phyloP scores from a whole-genome alignment of 352 stramenopile species.

The Pythium phragmiticola region DNA sequence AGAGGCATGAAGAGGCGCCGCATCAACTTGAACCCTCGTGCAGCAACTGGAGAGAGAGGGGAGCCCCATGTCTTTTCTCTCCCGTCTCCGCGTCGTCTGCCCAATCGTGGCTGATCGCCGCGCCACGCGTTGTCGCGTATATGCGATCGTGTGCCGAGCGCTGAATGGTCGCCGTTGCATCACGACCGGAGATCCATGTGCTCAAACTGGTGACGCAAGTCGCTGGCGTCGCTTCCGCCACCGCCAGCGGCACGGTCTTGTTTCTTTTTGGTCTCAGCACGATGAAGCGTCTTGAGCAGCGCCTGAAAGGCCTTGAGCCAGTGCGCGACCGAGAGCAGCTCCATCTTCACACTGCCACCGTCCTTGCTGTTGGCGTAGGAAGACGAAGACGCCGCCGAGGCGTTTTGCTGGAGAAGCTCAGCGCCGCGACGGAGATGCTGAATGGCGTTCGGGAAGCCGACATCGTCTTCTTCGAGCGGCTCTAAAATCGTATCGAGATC shows the following conservation, averaged over 20 bases:
- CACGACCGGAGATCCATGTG: slow-evolving; percentile 23
- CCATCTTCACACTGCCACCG: slow-evolving; percentile 39
- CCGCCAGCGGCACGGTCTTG: slow-evolving; percentile 4
- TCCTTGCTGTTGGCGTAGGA: slow-evolving; percentile 23
- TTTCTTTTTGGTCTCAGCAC: slow-evolving; percentile 54
- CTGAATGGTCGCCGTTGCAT: not conserved
- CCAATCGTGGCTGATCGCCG: slow-evolving; percentile 7
- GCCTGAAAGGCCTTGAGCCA: slow-evolving; percentile 66
- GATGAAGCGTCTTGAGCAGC: slow-evolving; percentile 57
- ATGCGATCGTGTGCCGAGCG: not conserved
- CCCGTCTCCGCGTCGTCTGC: not conserved
- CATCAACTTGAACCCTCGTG: slow-evolving; percentile 25
- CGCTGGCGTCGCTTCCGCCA: not conserved
- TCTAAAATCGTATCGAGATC: slow-evolving; percentile 39
- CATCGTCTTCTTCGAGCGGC: slow-evolving; percentile 54
- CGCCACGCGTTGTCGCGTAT: slow-evolving; percentile 13
- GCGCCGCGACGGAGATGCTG: slow-evolving; percentile 64
- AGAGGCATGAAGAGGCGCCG: slow-evolving; percentile 22
- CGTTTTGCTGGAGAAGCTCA: slow-evolving; percentile 47
- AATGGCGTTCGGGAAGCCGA: slow-evolving; percentile 47
- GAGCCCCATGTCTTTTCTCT: not conserved
- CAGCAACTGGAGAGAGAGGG: slow-evolving; percentile 6
- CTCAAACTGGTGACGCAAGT: slow-evolving; percentile 14
- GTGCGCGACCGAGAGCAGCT: slow-evolving; percentile 53
- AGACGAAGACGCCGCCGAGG: slow-evolving; percentile 2